Evolutionary conservation across 2,329 filamentous ascomycete genomes (phyloP).

Genomic region (Ascochyta rabiei): DNA sequence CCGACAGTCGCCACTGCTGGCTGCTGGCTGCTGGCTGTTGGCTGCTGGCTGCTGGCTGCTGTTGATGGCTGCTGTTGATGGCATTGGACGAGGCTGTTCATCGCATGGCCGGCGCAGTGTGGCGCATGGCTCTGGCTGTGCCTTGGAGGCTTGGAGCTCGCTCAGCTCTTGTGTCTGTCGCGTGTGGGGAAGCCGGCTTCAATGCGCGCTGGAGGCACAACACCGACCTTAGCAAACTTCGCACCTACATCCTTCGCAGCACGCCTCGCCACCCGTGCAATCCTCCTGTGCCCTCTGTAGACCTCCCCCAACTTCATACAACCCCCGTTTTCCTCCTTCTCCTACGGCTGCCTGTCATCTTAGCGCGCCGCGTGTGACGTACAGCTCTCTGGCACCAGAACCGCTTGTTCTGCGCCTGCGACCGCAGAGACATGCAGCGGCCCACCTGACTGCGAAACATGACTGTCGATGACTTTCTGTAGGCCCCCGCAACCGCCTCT

Average conservation of each 20-base stretch:
- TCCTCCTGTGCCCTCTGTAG: not conserved
- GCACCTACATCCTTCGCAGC: not conserved
- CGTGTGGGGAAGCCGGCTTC: conserved; percentile 8
- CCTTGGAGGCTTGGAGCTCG: not conserved
- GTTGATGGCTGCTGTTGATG: not conserved
- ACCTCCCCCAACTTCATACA: not conserved
- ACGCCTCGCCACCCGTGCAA: not conserved
- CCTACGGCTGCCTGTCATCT: not conserved
- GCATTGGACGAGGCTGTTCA: not conserved
- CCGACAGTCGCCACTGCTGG: not conserved
- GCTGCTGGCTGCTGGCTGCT: too few relatives aligned
- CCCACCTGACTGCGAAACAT: conserved; percentile 39
- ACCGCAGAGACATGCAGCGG: conserved; percentile 37
- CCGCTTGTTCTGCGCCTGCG: conserved; percentile 8
- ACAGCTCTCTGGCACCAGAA: not conserved
- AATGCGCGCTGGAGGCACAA: not conserved
- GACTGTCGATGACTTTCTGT: conserved; percentile 49
- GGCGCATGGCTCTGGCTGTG: not conserved
- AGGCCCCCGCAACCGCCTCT: conserved; percentile 4
- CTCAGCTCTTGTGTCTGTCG: not conserved
- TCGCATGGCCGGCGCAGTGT: not conserved
- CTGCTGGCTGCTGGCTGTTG: not conserved
- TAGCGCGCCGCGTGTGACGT: conserved; percentile 9
- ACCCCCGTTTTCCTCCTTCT: not conserved
- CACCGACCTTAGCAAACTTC: not conserved